phyloP scores from a whole-genome alignment of 2,329 filamentous ascomycete species.

The Penicillium frequentans region DNA sequence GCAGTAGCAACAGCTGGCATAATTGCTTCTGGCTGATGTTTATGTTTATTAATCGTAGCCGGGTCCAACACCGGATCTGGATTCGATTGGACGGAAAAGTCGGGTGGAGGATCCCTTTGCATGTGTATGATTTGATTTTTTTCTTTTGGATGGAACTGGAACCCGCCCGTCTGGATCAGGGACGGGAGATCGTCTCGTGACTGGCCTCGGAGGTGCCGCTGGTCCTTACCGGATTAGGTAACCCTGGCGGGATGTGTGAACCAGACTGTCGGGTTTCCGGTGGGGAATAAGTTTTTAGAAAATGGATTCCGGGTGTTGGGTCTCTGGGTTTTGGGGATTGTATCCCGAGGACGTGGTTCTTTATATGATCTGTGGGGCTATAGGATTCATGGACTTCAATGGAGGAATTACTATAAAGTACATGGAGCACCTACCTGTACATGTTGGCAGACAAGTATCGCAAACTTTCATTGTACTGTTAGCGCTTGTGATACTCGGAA shows the following conservation, averaged over 20 bases:
- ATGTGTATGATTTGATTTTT: not conserved
- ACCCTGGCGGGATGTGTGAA: not conserved
- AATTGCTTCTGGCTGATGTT: not conserved
- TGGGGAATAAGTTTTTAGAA: not conserved
- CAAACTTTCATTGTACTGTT: no score
- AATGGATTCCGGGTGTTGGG: no score
- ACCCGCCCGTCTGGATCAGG: constrained; percentile 9
- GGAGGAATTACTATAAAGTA: not conserved
- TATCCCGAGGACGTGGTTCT: not conserved
- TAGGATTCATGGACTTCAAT: not conserved
- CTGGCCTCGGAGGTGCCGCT: constrained; percentile 3
- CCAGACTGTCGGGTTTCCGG: constrained; percentile 6
- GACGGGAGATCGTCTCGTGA: constrained; percentile 23
- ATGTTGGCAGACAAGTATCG: not conserved
- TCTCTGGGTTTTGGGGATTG: no score
- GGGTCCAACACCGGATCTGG: not conserved
- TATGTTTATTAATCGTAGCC: not conserved
- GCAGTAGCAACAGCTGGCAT: not conserved
- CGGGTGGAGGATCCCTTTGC: not conserved
- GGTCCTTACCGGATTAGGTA: constrained; percentile 6
- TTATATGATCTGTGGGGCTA: not conserved
- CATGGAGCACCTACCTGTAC: no score
- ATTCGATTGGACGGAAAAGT: not conserved
- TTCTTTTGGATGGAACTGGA: not conserved
- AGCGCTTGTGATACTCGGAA: not conserved